Conservation (phyloP, 2,329 filamentous ascomycete species). For the Colletotrichum sojae region DNA sequence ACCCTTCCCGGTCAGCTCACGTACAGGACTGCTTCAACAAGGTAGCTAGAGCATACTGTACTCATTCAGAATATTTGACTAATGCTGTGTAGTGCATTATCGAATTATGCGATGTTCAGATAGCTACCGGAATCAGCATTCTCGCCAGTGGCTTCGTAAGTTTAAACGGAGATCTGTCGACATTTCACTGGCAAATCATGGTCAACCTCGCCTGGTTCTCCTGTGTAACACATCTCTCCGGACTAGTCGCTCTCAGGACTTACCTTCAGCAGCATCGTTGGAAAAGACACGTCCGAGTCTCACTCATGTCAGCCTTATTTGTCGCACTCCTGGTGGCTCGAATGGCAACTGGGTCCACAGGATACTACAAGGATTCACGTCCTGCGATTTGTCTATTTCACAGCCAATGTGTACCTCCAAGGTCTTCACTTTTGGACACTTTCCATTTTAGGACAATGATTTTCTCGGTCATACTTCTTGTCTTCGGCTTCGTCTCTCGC, state of each 20-base stretch:
- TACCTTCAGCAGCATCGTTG: background rate
- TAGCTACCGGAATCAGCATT: constrained; percentile 49
- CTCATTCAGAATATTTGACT: background rate
- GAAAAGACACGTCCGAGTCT: background rate
- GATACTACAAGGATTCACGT: too few relatives aligned
- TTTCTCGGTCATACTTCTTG: background rate
- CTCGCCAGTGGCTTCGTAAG: constrained; percentile 41
- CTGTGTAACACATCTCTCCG: constrained; percentile 46
- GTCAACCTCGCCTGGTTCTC: constrained; percentile 52
- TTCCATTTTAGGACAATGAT: too few relatives aligned
- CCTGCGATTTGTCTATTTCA: background rate
- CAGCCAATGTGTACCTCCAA: too few relatives aligned
- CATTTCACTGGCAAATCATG: constrained; percentile 49
- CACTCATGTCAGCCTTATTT: background rate
- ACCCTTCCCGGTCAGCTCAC: background rate
- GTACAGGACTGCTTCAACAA: background rate
- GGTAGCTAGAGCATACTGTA: background rate
- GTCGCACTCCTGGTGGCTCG: background rate
- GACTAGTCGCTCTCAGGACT: background rate
- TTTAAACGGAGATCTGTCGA: constrained; percentile 7
- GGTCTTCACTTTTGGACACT: too few relatives aligned
- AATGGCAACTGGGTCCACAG: background rate
- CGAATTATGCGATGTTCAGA: constrained; percentile 45
- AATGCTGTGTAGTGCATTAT: background rate
- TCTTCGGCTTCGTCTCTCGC: background rate